Evolutionary conservation across 768 basidiomycete species (phyloP), one percentile per base, ranked within the genome.

Genomic region (Brasilioporus rufonigricans): DNA sequence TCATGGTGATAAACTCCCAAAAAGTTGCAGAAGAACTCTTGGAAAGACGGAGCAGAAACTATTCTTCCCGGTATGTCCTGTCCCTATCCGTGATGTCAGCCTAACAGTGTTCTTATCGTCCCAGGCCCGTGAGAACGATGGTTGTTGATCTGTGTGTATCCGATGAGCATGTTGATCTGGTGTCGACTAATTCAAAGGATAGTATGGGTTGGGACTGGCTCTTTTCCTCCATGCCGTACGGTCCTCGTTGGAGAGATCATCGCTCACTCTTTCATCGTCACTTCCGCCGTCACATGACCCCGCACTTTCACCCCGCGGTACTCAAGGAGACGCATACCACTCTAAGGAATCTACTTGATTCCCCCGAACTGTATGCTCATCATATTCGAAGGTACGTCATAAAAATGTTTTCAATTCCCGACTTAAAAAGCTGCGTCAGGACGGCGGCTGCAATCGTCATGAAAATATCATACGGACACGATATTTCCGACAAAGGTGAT

Each of bases 201-300:
- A 79, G 78, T 43, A 77, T 80, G 58, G 79, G 79, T 7, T 80
- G 74, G 73, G 70, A 75, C 55, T 79, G 77, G 77, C 58, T 77
- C 5, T 74, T 79, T 58, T 77, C 75, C 1, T 67, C 71, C n/a
- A 67, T 75, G 62, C 63, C 65, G 6, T 78, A 73, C 44, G 77
- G 77, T 13, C 54, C 44, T 11, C 61, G 53, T 44, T 77, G 73
- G 73, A 64, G 63, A 45, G 63, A 66, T 9, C 77, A 78, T 61
- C 66, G 76, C 44, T 65, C 62, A 3, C 61, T 74, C 13, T 77
- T 78, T 31, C 71, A 71, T 50, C 70, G 72, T 53, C 67, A 75
- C 58, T 77, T 78, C 50, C 68, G 63, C 40, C 62, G 63, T 31
- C 62, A 55, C 19, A 39, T 63, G 31, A 58, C 65, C 4, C 59